These are phyloP conservation scores for Astraeus odoratus DNA, from an alignment of 768 basidiomycete genomes.

Conservation along the genomic window DNA sequence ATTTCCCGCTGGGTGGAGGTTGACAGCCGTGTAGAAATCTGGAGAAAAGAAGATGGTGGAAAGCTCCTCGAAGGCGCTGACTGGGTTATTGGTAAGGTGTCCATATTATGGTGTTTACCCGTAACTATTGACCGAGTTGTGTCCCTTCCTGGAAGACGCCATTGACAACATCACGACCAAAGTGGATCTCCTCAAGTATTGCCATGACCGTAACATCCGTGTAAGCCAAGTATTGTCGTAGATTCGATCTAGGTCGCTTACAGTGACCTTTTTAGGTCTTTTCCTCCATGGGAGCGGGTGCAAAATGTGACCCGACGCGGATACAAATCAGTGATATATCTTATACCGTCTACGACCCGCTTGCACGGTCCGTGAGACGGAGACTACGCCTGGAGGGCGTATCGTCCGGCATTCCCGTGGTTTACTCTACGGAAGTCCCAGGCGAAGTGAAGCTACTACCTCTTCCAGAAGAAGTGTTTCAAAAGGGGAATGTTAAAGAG, in stretches of 20 bases:
- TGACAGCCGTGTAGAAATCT: conserved; percentile 77
- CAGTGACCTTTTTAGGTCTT: conserved; percentile 52
- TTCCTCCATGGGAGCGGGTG: conserved; percentile 94
- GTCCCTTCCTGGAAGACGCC: conserved; percentile 51
- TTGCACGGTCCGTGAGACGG: conserved; percentile 84
- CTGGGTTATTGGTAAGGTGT: conserved; percentile 81
- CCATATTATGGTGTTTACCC: no score
- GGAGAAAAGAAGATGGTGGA: conserved; percentile 78
- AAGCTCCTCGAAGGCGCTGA: conserved; percentile 74
- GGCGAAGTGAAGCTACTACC: conserved; percentile 85
- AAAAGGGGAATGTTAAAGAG: conserved; percentile 84
- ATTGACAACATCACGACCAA: conserved; percentile 98
- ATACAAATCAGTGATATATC: conserved; percentile 96
- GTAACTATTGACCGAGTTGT: conserved; percentile 1
- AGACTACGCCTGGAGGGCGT: conserved; percentile 62
- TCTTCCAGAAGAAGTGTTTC: conserved; percentile 85
- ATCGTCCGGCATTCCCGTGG: conserved; percentile 69
- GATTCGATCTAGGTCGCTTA: background rate
- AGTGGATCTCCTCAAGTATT: conserved; percentile 88
- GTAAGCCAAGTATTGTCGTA: conserved; percentile 31
- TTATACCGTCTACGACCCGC: conserved; percentile 85
- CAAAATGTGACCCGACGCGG: conserved; percentile 91
- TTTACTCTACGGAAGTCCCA: conserved; percentile 94
- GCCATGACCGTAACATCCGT: conserved; percentile 72
- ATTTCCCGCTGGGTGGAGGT: conserved; percentile 86